Conservation (phyloP, 2,329 filamentous ascomycete species). For the Aspergillus arachidicola region DNA sequence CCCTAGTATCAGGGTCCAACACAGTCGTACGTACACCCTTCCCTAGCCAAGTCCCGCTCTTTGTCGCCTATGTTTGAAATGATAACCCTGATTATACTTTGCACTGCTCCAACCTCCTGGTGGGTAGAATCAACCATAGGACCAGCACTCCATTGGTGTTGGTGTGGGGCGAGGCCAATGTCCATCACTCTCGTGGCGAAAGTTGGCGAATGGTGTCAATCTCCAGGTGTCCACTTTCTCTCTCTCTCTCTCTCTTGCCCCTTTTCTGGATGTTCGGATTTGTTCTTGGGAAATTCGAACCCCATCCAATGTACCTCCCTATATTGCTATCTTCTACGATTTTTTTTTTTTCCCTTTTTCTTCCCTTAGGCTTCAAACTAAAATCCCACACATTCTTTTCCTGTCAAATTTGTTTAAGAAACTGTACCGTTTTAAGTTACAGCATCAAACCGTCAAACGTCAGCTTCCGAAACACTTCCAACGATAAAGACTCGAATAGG, state of each 20-base stretch:
- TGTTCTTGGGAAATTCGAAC: slow-evolving; percentile 1
- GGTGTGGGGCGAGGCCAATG: slow-evolving; percentile 19
- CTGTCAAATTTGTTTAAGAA: background rate
- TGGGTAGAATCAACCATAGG: slow-evolving; percentile 4
- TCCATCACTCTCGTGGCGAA: slow-evolving; percentile 21
- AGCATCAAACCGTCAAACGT: background rate
- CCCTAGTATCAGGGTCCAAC: background rate
- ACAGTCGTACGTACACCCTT: background rate
- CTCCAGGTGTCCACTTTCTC: slow-evolving; percentile 17
- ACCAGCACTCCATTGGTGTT: slow-evolving; percentile 3
- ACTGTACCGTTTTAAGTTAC: background rate
- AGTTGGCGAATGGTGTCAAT: slow-evolving; percentile 18
- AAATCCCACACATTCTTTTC: background rate
- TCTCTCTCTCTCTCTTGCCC: slow-evolving; percentile 17
- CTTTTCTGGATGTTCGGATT: slow-evolving; percentile 18
- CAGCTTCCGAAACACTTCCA: background rate
- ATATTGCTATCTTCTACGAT: background rate
- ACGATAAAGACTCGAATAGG: background rate
- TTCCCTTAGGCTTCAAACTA: background rate
- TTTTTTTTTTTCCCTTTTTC: background rate
- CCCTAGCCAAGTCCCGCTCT: background rate
- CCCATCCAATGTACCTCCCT: background rate
- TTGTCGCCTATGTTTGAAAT: background rate
- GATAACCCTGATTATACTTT: slow-evolving; percentile 5
- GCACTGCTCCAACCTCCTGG: slow-evolving; percentile 8